Base-by-base conservation (phyloP, 768 basidiomycete species). In the Lactarius hatsudake region DNA sequence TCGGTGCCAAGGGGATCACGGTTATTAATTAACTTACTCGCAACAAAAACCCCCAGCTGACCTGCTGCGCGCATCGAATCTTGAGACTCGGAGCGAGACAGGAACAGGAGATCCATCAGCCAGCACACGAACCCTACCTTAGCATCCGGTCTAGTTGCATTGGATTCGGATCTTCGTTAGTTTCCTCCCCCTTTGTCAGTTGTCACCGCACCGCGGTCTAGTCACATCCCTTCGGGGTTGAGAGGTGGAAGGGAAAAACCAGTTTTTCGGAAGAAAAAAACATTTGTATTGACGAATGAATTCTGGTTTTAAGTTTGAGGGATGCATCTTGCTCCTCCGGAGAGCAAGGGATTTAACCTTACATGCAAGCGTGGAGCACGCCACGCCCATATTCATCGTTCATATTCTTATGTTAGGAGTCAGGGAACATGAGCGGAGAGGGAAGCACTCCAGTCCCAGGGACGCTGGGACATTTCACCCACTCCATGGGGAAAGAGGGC, bases 401-500 rank as follows among this genome's bases (percentile, higher is more conserved):
- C n/a, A 51, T 28, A 32, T 51, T 20, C 23, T 48, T 58, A 40
- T 40, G 43, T 48, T 38, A 55, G 55, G 60, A 18, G 23, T 57
- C 18, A 57, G 18, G 56, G 34, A 40, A 56, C 20, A 48, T 40
- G 30, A 45, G 36, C 32, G 40, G 30, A 36, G 48, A 57, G 61
- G 62, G 66, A 51, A 54, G 43, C 36, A 18, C 61, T 28, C 38
- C 45, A 60, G 51, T 38, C 59, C 54, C 64, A 45, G 55, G 59
- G 23, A 62, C 62, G 53, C 38, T 8, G 43, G 61, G 36, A n/a
- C 28, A 59, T 42, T 60, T 55, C 62, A 60, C 32, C 53, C 42
- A 63, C 67, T 68, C 59, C 59, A 68, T 64, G 67, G 67, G 67
- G 67, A 64, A 64, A 56, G 51, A 23, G 51, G 53, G 30, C 66